Evolutionary conservation across 2,329 filamentous ascomycete species (phyloP).

Genomic region (Cryphonectria radicalis): DNA sequence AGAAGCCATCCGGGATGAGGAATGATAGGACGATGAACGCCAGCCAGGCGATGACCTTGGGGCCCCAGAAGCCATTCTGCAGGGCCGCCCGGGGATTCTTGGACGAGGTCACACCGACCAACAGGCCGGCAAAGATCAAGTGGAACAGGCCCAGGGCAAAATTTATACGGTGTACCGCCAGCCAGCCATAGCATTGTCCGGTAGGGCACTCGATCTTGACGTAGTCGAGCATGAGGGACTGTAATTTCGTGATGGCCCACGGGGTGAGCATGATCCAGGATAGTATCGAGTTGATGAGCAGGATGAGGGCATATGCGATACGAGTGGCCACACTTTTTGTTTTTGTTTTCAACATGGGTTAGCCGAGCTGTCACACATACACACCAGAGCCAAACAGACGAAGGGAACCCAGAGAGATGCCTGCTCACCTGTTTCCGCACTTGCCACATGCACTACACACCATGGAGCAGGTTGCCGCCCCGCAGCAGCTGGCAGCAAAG

Average conservation of each 20-base stretch:
- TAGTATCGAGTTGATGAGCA: conserved; percentile 93
- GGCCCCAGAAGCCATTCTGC: conserved; percentile 99
- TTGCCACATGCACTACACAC: conserved; percentile 96
- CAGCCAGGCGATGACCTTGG: conserved; percentile 90
- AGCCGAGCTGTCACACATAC: conserved; percentile 30
- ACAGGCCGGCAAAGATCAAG: conserved; percentile 78
- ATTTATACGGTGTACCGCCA: conserved; percentile 96
- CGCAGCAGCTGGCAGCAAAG: conserved; percentile 88
- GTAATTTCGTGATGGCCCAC: conserved; percentile 95
- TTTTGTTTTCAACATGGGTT: conserved; percentile 5
- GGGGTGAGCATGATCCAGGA: conserved; percentile 99
- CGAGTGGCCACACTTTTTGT: conserved; percentile 82
- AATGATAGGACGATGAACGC: conserved; percentile 88
- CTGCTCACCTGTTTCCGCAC: conserved; percentile 83
- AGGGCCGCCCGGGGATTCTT: conserved; percentile 85
- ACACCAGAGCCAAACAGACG: conserved; percentile 12
- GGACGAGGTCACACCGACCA: conserved; percentile 85
- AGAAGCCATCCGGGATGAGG: conserved; percentile 93
- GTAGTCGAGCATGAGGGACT: conserved; percentile 91
- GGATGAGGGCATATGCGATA: conserved; percentile 90
- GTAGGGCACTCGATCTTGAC: conserved; percentile 93
- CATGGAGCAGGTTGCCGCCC: conserved; percentile 93
- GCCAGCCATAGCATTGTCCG: conserved; percentile 91
- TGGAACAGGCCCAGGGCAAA: conserved; percentile 96
- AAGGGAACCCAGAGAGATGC: conserved; percentile 10